A percentile compares a stretch with the other conserved stretches of the same genome.
Conservation (phyloP, 495 filamentous ascomycete species). For the Penicillium daleae region DNA sequence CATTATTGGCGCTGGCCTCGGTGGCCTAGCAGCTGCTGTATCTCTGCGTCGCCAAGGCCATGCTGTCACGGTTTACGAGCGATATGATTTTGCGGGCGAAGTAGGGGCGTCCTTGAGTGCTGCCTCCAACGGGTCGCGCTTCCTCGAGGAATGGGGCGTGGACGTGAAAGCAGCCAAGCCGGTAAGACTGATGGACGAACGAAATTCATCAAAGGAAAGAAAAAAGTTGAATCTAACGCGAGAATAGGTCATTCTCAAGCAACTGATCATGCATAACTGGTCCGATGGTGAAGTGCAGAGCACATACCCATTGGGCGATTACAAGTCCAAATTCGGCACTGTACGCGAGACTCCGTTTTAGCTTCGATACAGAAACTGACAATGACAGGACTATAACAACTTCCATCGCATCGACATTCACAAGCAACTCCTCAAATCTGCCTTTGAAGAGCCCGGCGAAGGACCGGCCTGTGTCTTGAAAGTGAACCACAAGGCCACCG, state of each 20-base stretch:
- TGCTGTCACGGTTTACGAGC: slow-evolving; percentile 46
- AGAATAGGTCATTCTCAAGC: slow-evolving; percentile 32
- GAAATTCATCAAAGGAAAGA: neutral
- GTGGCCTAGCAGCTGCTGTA: slow-evolving; percentile 57
- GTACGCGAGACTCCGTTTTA: slow-evolving; percentile 4
- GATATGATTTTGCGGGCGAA: slow-evolving; percentile 36
- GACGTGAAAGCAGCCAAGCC: slow-evolving; percentile 34
- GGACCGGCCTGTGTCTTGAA: slow-evolving; percentile 25
- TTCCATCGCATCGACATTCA: slow-evolving; percentile 40
- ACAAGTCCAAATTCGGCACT: slow-evolving; percentile 34
- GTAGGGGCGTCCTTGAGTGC: slow-evolving; percentile 36
- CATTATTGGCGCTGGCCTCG: slow-evolving; percentile 59
- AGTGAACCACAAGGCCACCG: slow-evolving; percentile 30
- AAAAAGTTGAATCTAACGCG: neutral
- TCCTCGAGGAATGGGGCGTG: slow-evolving; percentile 35
- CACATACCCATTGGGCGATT: slow-evolving; percentile 33
- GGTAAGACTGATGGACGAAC: slow-evolving; percentile 12
- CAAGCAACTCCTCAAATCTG: slow-evolving; percentile 31
- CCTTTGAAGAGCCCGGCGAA: slow-evolving; percentile 28
- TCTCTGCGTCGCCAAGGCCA: slow-evolving; percentile 56
- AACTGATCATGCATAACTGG: slow-evolving; percentile 39
- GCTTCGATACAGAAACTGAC: neutral
- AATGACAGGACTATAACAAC: slow-evolving; percentile 33
- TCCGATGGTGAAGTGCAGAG: slow-evolving; percentile 29
- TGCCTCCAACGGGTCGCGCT: slow-evolving; percentile 32